Evolutionary conservation across 768 basidiomycete genomes (phyloP).

Genomic region (Aureoboletus auriporus): DNA sequence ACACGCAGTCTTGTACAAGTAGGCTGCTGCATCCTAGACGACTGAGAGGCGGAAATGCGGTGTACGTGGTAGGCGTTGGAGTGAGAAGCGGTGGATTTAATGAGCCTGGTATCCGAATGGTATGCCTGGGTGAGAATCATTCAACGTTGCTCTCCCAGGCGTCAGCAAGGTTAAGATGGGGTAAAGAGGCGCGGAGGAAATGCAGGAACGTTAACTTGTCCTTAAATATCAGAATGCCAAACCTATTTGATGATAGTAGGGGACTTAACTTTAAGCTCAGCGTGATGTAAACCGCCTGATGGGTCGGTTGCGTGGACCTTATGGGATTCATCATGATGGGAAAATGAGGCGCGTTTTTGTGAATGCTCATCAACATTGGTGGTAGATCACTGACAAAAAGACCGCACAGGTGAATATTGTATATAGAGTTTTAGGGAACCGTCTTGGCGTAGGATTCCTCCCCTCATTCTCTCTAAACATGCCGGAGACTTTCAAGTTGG

Average conservation of each 20-base stretch:
- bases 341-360: conserved; percentile 14
- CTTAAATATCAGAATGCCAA: conserved; percentile 28
- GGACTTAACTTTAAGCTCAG: conserved; percentile 28
- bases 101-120: conserved; percentile 19
- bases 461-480: background rate
- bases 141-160: conserved; percentile 16
- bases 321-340: conserved; percentile 17
- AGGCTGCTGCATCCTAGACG: conserved; percentile 54
- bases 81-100: conserved; percentile 26
- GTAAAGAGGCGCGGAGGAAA: conserved; percentile 7
- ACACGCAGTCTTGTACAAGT: conserved; percentile 65
- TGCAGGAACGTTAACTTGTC: conserved; percentile 13
- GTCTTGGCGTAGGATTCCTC: conserved; percentile 3
- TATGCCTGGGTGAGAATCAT: conserved; percentile 25
- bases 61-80: conserved; percentile 17
- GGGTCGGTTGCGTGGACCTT: conserved; percentile 24
- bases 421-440: conserved; percentile 32
- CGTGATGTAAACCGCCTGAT: conserved; percentile 34
- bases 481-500: conserved; percentile 1
- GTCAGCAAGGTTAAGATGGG: conserved; percentile 9
- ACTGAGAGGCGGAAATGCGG: conserved; percentile 8
- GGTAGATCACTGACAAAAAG: conserved; percentile 19
- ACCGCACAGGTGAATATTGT: conserved; percentile 13
- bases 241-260: conserved; percentile 16
- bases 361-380: conserved; percentile 14